phyloP scores from a whole-genome alignment of 75 land plant genomes.

The Pinus tabuliformis region DNA sequence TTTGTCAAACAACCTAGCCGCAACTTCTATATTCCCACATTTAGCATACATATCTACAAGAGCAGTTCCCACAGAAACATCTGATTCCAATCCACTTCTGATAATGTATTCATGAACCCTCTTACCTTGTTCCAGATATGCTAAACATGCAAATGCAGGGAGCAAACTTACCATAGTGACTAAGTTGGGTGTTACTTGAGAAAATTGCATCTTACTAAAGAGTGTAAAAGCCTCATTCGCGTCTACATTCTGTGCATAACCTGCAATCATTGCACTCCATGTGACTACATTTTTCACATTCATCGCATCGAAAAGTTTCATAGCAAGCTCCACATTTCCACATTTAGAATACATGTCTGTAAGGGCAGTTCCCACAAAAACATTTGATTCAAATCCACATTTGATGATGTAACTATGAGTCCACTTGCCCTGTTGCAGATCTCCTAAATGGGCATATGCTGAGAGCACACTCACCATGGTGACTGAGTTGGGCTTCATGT shows the following conservation, averaged over 20 bases:
- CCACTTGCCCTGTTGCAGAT: slow-evolving; percentile 39
- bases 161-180: slow-evolving; percentile 6
- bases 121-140: neutral
- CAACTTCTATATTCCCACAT: slow-evolving; percentile 45
- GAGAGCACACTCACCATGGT: slow-evolving; percentile 46
- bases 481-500: slow-evolving; percentile 21
- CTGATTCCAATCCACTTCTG: slow-evolving; percentile 1
- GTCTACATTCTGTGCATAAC: slow-evolving; percentile 12
- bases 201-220: neutral
- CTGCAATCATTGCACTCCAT: slow-evolving; percentile 14
- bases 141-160: slow-evolving; percentile 6
- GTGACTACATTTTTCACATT: slow-evolving; percentile 24
- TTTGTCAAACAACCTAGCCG: slow-evolving; percentile 34
- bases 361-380: slow-evolving; percentile 53
- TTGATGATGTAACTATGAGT: slow-evolving; percentile 46
- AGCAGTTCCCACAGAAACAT: slow-evolving; percentile 20
- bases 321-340: slow-evolving; percentile 23
- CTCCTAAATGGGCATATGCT: slow-evolving; percentile 47
- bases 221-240: slow-evolving; percentile 8
- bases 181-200: neutral
- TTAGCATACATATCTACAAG: slow-evolving; percentile 58
- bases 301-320: slow-evolving; percentile 45
- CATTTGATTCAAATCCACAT: slow-evolving; percentile 34
- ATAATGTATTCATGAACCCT: slow-evolving; percentile 4
- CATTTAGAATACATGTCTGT: slow-evolving; percentile 52